A percentile compares a stretch with the other conserved stretches of the same genome.
These are phyloP conservation scores for Hylodesmum podocarpum DNA, from an alignment of 306 rosid genomes.

Conservation along the genomic window DNA sequence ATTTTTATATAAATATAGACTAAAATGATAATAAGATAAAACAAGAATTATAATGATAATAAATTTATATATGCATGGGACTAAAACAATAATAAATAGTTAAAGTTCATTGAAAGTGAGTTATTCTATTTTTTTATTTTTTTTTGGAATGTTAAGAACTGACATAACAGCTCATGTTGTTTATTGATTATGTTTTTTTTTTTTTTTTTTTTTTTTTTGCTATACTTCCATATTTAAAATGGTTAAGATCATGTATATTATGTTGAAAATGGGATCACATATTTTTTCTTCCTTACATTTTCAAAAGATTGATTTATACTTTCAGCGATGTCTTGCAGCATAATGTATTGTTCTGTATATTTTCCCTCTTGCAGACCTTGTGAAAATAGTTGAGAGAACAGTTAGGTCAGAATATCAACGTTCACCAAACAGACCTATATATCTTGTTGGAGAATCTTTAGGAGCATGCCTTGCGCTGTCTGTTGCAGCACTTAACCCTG, in stretches of 20 bases:
- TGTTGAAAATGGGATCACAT: conserved; percentile 9
- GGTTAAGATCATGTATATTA: background rate
- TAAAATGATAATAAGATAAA: too few relatives aligned
- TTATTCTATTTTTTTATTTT: too few relatives aligned
- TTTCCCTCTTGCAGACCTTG: conserved; percentile 52
- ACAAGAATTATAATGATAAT: too few relatives aligned
- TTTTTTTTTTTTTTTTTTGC: background rate
- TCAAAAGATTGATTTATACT: background rate
- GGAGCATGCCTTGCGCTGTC: conserved; percentile 87
- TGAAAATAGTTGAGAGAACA: conserved; percentile 69
- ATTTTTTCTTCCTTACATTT: background rate
- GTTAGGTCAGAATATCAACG: conserved; percentile 49
- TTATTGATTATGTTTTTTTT: too few relatives aligned
- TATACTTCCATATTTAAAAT: conserved; percentile 8
- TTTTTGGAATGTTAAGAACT: too few relatives aligned
- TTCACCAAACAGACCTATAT: conserved; percentile 72
- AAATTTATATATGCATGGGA: too few relatives aligned
- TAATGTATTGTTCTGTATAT: conserved; percentile 4
- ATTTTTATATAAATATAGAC: too few relatives aligned
- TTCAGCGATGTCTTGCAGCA: background rate
- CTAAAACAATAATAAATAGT: too few relatives aligned
- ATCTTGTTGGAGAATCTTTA: conserved; percentile 77
- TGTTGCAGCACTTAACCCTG: conserved; percentile 74
- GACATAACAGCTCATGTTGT: too few relatives aligned
- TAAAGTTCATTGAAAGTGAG: too few relatives aligned